phyloP scores from a whole-genome alignment of 208 protist species.

The Trypanosoma lewisi region DNA sequence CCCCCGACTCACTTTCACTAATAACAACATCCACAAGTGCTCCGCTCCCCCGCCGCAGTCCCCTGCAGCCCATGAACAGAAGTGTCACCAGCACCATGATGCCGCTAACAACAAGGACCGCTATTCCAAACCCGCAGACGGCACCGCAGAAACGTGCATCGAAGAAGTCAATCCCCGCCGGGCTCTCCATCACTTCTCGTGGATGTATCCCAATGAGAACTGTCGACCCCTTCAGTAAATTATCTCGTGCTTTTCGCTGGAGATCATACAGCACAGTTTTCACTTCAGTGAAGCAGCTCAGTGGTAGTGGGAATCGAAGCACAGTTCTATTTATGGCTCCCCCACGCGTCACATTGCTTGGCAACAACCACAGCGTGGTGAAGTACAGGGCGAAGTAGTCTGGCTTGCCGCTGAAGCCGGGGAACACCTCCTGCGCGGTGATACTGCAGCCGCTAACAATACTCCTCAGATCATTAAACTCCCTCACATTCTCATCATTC shows the following conservation, averaged over 20 bases:
- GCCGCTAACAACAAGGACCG: constrained; percentile 16
- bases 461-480: not conserved
- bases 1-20: too few relatives aligned
- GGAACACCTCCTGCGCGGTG: not conserved
- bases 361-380: not conserved
- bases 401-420: not conserved
- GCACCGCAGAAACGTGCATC: not conserved
- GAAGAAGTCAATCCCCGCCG: not conserved
- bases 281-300: not conserved
- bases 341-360: too few relatives aligned
- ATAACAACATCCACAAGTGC: too few relatives aligned
- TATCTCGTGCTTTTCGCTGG: not conserved
- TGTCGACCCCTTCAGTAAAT: not conserved
- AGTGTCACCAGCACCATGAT: constrained; percentile 27
- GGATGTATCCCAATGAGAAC: not conserved
- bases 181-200: not conserved
- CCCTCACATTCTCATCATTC: not conserved
- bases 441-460: not conserved
- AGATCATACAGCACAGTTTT: not conserved
- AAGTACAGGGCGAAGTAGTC: not conserved
- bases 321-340: too few relatives aligned
- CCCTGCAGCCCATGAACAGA: constrained; percentile 18
- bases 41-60: constrained; percentile 3
- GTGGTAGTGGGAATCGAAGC: too few relatives aligned
- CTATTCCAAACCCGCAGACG: constrained; percentile 8